phyloP scores from a whole-genome alignment of 2,329 filamentous ascomycete genomes.

The Fusarium metavorans region DNA sequence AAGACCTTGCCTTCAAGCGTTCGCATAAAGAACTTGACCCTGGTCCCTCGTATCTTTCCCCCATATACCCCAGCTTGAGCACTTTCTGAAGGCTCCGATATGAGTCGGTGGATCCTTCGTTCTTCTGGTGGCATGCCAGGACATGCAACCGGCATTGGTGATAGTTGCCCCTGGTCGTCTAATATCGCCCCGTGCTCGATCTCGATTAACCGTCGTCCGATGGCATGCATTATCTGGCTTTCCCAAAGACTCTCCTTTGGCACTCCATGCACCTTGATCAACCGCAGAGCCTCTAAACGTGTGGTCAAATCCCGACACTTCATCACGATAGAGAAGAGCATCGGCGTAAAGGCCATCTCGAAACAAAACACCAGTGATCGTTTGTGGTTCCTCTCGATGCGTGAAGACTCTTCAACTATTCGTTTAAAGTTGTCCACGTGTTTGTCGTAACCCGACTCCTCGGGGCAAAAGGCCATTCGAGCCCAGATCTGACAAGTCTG shows the following conservation, averaged over 20 bases:
- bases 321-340: constrained; percentile 1
- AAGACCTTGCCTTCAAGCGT: not conserved
- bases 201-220: not conserved
- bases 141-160: not conserved
- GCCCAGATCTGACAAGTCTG: constrained; percentile 12
- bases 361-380: not conserved
- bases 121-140: not conserved
- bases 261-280: not conserved
- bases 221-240: not conserved
- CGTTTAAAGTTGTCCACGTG: constrained; percentile 9
- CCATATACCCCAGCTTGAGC: not conserved
- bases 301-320: not conserved
- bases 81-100: not conserved
- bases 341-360: not conserved
- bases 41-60: not conserved
- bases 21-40: not conserved
- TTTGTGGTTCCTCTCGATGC: not conserved
- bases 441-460: constrained; percentile 14
- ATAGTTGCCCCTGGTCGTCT: not conserved
- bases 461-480: constrained; percentile 4
- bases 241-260: not conserved
- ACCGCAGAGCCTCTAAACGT: not conserved
- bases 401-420: constrained; percentile 1
- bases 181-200: not conserved
- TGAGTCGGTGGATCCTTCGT: not conserved